Conservation (phyloP, 768 basidiomycete species). For the Kwoniella botswanensis region DNA sequence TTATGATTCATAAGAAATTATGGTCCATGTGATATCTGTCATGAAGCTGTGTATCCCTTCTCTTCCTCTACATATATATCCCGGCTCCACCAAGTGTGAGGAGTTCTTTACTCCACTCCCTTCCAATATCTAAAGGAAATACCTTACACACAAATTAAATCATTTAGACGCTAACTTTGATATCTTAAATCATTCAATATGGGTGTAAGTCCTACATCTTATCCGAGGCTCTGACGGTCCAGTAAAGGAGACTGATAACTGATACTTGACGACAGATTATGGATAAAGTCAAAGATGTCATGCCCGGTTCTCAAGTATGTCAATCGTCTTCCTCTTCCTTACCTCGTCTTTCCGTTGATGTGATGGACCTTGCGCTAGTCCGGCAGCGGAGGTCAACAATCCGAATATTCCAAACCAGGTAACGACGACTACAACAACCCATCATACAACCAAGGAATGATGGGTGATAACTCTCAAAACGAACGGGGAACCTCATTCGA, state of each 20-base stretch:
- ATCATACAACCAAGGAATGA: constrained; percentile 1
- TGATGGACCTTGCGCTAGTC: no score
- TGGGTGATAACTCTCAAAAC: neutral
- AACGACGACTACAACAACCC: constrained; percentile 15
- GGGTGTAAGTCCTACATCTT: neutral
- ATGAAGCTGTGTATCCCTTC: neutral
- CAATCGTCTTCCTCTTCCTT: neutral
- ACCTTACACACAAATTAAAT: neutral
- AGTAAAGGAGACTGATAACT: neutral
- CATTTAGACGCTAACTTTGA: neutral
- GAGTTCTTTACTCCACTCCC: neutral
- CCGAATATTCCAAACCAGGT: constrained; percentile 1
- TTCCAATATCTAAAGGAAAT: neutral
- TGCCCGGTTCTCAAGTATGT: constrained; percentile 1
- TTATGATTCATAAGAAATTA: neutral
- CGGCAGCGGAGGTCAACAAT: neutral
- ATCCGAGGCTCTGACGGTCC: no score
- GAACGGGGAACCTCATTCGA: neutral
- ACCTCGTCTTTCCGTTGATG: neutral
- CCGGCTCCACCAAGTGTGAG: neutral
- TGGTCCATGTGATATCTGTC: neutral
- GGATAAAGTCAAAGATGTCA: constrained; percentile 14
- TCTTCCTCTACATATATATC: neutral
- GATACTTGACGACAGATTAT: neutral
- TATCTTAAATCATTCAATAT: neutral